Evolutionary conservation across 345 rosid species (phyloP), one percentile per base, ranked within the genome.

Genomic region (Moricandia arvensis): DNA sequence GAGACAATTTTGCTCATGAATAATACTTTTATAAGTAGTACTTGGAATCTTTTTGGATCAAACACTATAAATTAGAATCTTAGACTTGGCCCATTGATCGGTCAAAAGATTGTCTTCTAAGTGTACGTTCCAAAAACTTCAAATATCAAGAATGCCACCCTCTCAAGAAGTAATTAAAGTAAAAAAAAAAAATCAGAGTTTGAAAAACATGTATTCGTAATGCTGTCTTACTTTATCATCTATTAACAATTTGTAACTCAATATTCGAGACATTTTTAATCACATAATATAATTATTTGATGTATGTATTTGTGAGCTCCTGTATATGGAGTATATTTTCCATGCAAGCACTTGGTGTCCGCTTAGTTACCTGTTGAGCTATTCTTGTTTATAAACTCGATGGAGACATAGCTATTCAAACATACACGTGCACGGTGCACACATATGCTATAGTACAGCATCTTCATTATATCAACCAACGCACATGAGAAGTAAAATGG

Each of bases 71-170:
- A 15, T 45, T 57, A 58, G 80, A 77, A 77, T 77, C 76, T 77
- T 58, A 41, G 67, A 71, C 76, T 77, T 64, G 80, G 80, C 55
- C 80, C 80, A 64, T 45, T 58, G 2, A 47, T 77, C 18, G 76
- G 80, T 77, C 80, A 77, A 77, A 77, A 77, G 80, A 55, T 58
- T 21, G 59, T 63, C 43, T 63, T 63, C 27, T 18, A 38, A 63
- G 30, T 66, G 18, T 66, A 30, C 30, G 71, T 70, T 63, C 66
- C 66, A 15, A 68, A 35, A 49, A 49, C 41, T 64, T 33, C 18
- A 62, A 29, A 76, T 70, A 29, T 38, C 18, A n/a, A 63, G 45
- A 41, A 69, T 62, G 47, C 35, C 37, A 47, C 41, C 18, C 6
- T 27, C 29, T 35, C 51, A 27, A 27, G 1, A 69, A 51, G 62